These are phyloP conservation scores for Phalaenopsis hybrid DNA, from an alignment of 116 monocot genomes.

Conservation along the genomic window DNA sequence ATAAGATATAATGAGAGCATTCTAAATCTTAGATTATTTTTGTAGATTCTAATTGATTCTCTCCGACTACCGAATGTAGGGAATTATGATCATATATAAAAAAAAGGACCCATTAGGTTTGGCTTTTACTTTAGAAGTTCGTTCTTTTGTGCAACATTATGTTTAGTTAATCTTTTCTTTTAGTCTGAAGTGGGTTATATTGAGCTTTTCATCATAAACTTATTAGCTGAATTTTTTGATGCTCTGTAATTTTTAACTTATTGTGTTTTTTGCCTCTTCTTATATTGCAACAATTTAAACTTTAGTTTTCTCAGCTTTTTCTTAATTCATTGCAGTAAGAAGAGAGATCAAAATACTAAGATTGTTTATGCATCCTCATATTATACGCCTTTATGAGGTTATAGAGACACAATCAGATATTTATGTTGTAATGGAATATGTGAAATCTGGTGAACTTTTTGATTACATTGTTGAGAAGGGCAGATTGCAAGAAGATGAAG, in stretches of 20 bases:
- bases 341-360: constrained; percentile 48
- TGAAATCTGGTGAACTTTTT: constrained; percentile 41
- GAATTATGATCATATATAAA: neutral
- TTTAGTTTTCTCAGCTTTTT: neutral
- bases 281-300: neutral
- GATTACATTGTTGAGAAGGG: constrained; percentile 49
- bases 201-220: neutral
- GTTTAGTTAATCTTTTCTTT: neutral
- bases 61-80: neutral
- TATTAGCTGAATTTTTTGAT: neutral
- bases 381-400: constrained; percentile 44
- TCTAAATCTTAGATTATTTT: neutral
- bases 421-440: constrained; percentile 54
- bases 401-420: constrained; percentile 37
- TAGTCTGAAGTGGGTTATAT: neutral
- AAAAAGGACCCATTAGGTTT: neutral
- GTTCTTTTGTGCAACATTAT: neutral
- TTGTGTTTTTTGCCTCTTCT: neutral
- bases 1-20: neutral
- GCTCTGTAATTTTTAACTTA: neutral
- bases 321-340: constrained; percentile 25
- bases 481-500: constrained; percentile 43
- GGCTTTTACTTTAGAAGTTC: neutral
- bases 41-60: neutral
- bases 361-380: constrained; percentile 49